Evolutionary conservation across 2,329 filamentous ascomycete genomes (phyloP).

Genomic region (Trichoderma sp.): DNA sequence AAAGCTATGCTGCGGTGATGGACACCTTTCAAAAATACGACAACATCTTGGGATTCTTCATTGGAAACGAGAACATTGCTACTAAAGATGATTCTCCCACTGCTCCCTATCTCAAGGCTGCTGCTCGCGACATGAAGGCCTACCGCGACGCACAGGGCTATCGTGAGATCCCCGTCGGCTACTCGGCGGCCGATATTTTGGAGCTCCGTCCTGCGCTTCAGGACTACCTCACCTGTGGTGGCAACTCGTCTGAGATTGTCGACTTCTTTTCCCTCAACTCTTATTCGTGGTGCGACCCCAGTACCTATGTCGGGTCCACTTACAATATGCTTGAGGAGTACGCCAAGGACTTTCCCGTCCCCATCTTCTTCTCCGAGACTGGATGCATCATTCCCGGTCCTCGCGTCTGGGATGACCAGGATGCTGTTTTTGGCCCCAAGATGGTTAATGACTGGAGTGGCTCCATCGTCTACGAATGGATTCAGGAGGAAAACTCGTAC

Average conservation of each 20-base stretch:
- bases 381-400: conserved; percentile 71
- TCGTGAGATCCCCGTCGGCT: conserved; percentile 80
- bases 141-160: conserved; percentile 76
- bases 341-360: conserved; percentile 72
- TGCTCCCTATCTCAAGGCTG: conserved; percentile 82
- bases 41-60: conserved; percentile 81
- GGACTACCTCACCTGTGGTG: conserved; percentile 77
- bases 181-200: conserved; percentile 83
- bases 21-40: conserved; percentile 76
- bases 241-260: conserved; percentile 66
- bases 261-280: conserved; percentile 88
- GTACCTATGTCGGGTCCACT: conserved; percentile 62
- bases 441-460: conserved; percentile 75
- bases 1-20: conserved; percentile 69
- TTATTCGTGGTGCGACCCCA: conserved; percentile 75
- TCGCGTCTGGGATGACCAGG: conserved; percentile 69
- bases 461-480: conserved; percentile 87
- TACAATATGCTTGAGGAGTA: conserved; percentile 69
- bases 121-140: conserved; percentile 77
- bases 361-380: conserved; percentile 87
- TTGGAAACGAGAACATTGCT: conserved; percentile 86
- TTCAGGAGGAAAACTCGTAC: conserved; percentile 80
- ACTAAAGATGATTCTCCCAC: conserved; percentile 59
- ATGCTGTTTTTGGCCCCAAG: conserved; percentile 70
- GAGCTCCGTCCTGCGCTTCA: conserved; percentile 63